These are phyloP conservation scores for Chlorella sp. DNA, from an alignment of 139 green algal genomes.

Conservation along the genomic window DNA sequence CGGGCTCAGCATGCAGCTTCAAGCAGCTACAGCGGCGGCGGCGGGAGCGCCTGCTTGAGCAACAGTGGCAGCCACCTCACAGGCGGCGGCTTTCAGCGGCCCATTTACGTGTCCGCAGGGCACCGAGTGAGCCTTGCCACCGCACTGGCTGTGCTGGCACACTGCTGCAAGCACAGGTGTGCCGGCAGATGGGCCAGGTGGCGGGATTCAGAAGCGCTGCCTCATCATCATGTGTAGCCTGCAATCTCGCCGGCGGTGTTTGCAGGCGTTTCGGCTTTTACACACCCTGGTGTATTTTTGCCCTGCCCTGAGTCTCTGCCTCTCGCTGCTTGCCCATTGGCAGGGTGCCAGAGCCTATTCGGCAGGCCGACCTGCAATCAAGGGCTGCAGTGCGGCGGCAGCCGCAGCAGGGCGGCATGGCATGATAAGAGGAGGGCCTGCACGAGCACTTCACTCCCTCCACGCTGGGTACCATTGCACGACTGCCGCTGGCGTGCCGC, in stretches of 20 bases:
- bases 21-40: background rate
- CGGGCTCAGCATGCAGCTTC: background rate
- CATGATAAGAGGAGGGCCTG: background rate
- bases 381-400: conserved; percentile 30
- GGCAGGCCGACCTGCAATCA: conserved; percentile 72
- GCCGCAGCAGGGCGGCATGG: background rate
- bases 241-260: background rate
- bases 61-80: background rate
- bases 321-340: no score
- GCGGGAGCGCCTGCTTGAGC: no score
- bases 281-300: background rate
- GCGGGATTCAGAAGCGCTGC: background rate
- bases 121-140: conserved; percentile 57
- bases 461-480: no score
- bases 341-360: conserved; percentile 66
- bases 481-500: no score
- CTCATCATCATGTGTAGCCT: background rate
- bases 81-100: conserved; percentile 19
- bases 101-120: conserved; percentile 64
- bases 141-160: conserved; percentile 52
- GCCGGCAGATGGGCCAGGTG: background rate
- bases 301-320: background rate
- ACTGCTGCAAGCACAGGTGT: conserved; percentile 49
- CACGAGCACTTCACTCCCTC: no score
- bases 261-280: background rate